Evolutionary conservation across 441 rosid genomes (phyloP).

Genomic region (Gossypium aridum): DNA sequence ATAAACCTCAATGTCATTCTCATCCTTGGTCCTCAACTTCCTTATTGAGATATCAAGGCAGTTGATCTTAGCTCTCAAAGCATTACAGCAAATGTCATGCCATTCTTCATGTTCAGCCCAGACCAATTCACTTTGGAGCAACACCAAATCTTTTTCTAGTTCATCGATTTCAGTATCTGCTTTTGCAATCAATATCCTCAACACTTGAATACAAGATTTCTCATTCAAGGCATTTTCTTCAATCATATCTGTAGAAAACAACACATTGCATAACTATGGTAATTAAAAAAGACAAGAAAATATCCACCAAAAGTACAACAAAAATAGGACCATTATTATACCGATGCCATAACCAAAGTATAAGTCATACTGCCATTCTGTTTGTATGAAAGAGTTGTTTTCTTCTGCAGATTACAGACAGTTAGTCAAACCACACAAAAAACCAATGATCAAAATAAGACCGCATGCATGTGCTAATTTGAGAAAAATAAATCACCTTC

Average conservation of each 20-base stretch:
- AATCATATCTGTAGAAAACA: conserved; percentile 32
- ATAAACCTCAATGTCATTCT: conserved; percentile 25
- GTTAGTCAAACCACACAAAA: conserved; percentile 3
- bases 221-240: conserved; percentile 55
- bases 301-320: background rate
- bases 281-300: background rate
- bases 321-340: conserved; percentile 16
- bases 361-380: conserved; percentile 35
- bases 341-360: conserved; percentile 46
- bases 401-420: conserved; percentile 31
- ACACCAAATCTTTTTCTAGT: conserved; percentile 37
- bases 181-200: conserved; percentile 40
- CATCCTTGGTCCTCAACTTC: conserved; percentile 28
- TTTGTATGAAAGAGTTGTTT: conserved; percentile 16
- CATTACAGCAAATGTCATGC: conserved; percentile 33
- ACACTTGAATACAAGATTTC: conserved; percentile 45
- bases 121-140: conserved; percentile 38
- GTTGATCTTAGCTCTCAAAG: conserved; percentile 36
- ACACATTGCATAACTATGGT: background rate
- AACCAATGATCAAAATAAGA: background rate
- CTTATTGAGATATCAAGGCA: conserved; percentile 26
- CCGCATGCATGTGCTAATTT: background rate
- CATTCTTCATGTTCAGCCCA: conserved; percentile 48
- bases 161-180: conserved; percentile 46
- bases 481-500: conserved; percentile 1